Percentiles rank a stretch among this genome's conserved stretches.
These are phyloP conservation scores for Aquanectria penicillioides DNA, from an alignment of 2,329 filamentous ascomycete species.

Conservation along the genomic window DNA sequence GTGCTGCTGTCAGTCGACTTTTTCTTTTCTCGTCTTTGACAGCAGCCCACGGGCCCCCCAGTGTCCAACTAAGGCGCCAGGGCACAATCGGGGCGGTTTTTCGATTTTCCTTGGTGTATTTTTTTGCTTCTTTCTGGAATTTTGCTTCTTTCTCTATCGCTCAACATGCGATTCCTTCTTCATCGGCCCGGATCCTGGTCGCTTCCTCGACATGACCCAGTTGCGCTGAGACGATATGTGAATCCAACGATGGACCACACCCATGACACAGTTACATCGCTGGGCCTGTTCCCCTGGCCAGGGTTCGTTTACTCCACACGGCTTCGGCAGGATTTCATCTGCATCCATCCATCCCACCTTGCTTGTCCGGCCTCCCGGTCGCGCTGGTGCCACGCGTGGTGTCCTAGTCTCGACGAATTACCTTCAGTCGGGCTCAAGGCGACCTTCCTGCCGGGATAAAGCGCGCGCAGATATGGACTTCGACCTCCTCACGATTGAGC, in stretches of 20 bases:
- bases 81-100: no score
- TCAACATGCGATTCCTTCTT: slow-evolving; percentile 27
- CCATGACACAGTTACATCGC: slow-evolving; percentile 32
- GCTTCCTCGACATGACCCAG: slow-evolving; percentile 19
- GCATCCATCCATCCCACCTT: slow-evolving; percentile 12
- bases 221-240: slow-evolving; percentile 32
- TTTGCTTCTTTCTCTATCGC: slow-evolving; percentile 27
- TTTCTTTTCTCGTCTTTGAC: not conserved
- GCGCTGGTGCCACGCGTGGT: no score
- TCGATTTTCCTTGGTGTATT: not conserved
- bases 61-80: no score
- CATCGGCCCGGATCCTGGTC: slow-evolving; percentile 25
- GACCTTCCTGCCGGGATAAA: no score
- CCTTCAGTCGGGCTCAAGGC: no score
- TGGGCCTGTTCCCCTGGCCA: slow-evolving; percentile 19
- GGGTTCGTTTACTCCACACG: slow-evolving; percentile 26
- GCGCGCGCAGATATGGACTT: no score
- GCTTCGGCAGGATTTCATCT: slow-evolving; percentile 24
- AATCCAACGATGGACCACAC: slow-evolving; percentile 22
- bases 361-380: no score
- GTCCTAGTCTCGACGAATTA: no score
- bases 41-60: no score
- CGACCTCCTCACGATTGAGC: no score
- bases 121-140: slow-evolving; percentile 20
- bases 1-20: not conserved